These are phyloP conservation scores for Dictyophora rubrovolvata DNA, from an alignment of 768 basidiomycete species.

Conservation along the genomic window DNA sequence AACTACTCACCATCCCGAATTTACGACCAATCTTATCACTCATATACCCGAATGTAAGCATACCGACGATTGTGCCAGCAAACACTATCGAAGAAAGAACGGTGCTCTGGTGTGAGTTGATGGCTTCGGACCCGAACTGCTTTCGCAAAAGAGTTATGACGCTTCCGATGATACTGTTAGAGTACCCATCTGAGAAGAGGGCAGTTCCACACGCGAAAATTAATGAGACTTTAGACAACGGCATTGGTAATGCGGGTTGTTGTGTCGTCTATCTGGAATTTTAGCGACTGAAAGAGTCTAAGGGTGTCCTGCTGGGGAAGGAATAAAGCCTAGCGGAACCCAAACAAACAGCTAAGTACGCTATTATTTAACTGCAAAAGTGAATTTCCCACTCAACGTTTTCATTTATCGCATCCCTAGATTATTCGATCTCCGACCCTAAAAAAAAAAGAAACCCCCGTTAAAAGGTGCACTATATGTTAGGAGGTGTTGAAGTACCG, in stretches of 20 bases:
- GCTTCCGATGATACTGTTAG: conserved; percentile 68
- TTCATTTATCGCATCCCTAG: no score
- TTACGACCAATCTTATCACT: conserved; percentile 82
- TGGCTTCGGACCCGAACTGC: conserved; percentile 51
- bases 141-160: conserved; percentile 52
- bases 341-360: no score
- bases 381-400: no score
- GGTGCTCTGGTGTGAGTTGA: conserved; percentile 42
- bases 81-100: conserved; percentile 65
- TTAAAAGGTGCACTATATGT: background rate
- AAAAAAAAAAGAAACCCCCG: no score
- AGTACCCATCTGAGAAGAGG: conserved; percentile 81
- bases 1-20: conserved; percentile 64
- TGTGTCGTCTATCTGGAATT: background rate
- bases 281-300: no score
- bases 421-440: no score
- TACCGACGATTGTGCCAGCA: conserved; percentile 80
- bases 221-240: conserved; percentile 54
- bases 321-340: no score
- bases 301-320: no score
- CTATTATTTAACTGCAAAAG: no score
- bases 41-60: conserved; percentile 72
- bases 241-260: no score
- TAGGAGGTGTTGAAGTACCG: background rate
- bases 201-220: conserved; percentile 91